These are phyloP conservation scores for Candida boleticola DNA, from an alignment of 805 yeast genomes.

Conservation along the genomic window DNA sequence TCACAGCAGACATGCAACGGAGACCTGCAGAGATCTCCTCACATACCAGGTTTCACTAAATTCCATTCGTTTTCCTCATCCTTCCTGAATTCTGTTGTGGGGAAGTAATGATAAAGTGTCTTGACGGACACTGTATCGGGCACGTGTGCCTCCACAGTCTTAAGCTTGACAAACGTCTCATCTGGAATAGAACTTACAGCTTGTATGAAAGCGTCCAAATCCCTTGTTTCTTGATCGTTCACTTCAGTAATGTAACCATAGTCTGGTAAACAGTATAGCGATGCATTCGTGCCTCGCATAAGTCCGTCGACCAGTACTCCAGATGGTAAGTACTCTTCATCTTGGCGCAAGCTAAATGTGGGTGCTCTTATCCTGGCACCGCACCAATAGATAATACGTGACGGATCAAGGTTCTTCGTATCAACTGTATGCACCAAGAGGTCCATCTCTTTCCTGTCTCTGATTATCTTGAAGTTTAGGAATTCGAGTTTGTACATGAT, in stretches of 20 bases:
- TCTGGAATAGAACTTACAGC: slow-evolving; percentile 71
- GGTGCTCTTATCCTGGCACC: slow-evolving; percentile 84
- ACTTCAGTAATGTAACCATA: slow-evolving; percentile 89
- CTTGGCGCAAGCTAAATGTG: slow-evolving; percentile 92
- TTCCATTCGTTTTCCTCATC: slow-evolving; percentile 44
- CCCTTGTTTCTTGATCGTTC: slow-evolving; percentile 71
- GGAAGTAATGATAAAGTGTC: slow-evolving; percentile 87
- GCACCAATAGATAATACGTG: slow-evolving; percentile 73
- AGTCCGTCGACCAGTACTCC: slow-evolving; percentile 78
- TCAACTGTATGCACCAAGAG: slow-evolving; percentile 63
- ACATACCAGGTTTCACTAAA: too few species aligned
- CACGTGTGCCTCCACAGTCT: slow-evolving; percentile 80
- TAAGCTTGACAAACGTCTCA: slow-evolving; percentile 73
- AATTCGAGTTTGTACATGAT: slow-evolving; percentile 41
- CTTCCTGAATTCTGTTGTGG: slow-evolving; percentile 61
- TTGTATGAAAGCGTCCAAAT: slow-evolving; percentile 61
- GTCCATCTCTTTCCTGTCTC: slow-evolving; percentile 64
- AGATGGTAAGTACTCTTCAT: slow-evolving; percentile 72
- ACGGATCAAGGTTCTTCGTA: slow-evolving; percentile 56
- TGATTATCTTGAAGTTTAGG: slow-evolving; percentile 61
- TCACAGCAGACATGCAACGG: too few species aligned
- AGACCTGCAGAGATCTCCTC: too few species aligned
- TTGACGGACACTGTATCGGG: slow-evolving; percentile 84
- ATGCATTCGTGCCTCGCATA: slow-evolving; percentile 81
- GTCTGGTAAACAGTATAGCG: slow-evolving; percentile 72